Conservation (phyloP, 2,329 filamentous ascomycete species). For the Verticillium isaacii region DNA sequence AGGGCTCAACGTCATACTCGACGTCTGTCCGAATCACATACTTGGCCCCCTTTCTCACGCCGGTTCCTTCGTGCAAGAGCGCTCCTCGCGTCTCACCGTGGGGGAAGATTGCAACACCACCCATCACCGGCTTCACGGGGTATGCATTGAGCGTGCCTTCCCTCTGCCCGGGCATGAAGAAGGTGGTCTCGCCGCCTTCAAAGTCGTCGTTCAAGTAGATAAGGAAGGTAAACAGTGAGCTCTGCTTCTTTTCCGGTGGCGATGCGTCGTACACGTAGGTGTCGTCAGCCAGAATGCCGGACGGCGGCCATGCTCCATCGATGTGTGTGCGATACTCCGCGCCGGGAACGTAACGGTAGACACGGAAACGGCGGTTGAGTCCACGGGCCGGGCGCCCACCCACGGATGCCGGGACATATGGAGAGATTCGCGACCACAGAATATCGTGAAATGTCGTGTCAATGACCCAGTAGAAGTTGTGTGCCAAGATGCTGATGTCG, state of each 20-base stretch:
- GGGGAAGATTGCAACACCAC: slow-evolving; percentile 63
- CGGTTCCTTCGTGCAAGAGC: slow-evolving; percentile 65
- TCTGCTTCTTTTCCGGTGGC: slow-evolving; percentile 53
- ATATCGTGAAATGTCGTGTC: slow-evolving; percentile 58
- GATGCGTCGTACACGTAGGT: slow-evolving; percentile 65
- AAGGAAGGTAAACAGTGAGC: slow-evolving; percentile 64
- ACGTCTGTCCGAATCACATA: slow-evolving; percentile 70
- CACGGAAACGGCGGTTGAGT: slow-evolving; percentile 64
- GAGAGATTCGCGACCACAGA: slow-evolving; percentile 57
- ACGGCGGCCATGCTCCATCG: slow-evolving; percentile 69
- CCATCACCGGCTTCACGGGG: slow-evolving; percentile 64
- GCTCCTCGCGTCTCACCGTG: slow-evolving; percentile 64
- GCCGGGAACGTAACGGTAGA: slow-evolving; percentile 68
- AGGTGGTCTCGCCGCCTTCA: slow-evolving; percentile 66
- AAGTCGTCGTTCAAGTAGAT: slow-evolving; percentile 70
- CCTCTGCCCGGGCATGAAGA: slow-evolving; percentile 59
- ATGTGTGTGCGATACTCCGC: slow-evolving; percentile 70
- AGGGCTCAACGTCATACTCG: slow-evolving; percentile 57
- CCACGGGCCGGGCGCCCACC: slow-evolving; percentile 55
- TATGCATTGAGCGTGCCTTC: slow-evolving; percentile 68
- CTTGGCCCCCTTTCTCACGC: slow-evolving; percentile 60
- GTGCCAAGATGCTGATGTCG: slow-evolving; percentile 60
- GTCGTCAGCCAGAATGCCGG: slow-evolving; percentile 52
- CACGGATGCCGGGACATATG: slow-evolving; percentile 51
- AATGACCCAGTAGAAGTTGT: slow-evolving; percentile 71